Base-by-base conservation (phyloP, 352 stramenopile genomes). In the Peronospora belbahrii region DNA sequence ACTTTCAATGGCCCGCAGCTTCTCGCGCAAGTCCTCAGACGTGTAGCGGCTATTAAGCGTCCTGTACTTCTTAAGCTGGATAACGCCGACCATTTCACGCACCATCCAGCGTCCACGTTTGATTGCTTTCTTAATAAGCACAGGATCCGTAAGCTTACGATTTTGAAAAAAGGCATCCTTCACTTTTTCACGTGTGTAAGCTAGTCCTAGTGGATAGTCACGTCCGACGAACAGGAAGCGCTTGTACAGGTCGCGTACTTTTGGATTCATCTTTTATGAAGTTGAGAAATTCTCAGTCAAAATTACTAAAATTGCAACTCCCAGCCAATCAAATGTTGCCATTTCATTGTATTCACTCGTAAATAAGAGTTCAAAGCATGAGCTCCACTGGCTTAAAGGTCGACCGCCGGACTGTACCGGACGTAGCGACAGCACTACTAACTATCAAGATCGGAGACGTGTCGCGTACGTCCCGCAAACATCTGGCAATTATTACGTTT, bases 61-160 rank as follows among this genome's bases (percentile, higher is more conserved):
- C 41, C 95, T 76, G 63, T 98, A 98, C 59, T 98, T 98, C 56
- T 98, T 98, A 20, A 98, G 70, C 72, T 97, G 83, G 59, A 98
- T 97, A 11, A 98, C 85, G n/a, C 83, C 95, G 38, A 97, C 78
- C 74, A 98, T 94, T 65, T 98, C 95, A 34, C 88, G 66, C 31
- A 98, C 84, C 76, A 96, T 95, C 67, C 89, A 97, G 55, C 95
- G 63, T 10, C 95, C 95, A 34, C 76, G 81, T 35, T 83, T 84
- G 27, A 98, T 85, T n/a, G 91, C 89, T 39, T 94, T 94, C 55
- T 92, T 91, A 40, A 98, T 68, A 17, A 79, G 87, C 14, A 79
- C 48, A 10, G 85, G 58, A 41, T 88, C 74, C 13, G 41, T 53
- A 28, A 96, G 57, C 9, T 85, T 48, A 17, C 64, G 60, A 49